Evolutionary conservation across 495 filamentous ascomycete genomes (phyloP), one percentile per base, ranked within the genome.

Genomic region (Penicillium ochrochloron): DNA sequence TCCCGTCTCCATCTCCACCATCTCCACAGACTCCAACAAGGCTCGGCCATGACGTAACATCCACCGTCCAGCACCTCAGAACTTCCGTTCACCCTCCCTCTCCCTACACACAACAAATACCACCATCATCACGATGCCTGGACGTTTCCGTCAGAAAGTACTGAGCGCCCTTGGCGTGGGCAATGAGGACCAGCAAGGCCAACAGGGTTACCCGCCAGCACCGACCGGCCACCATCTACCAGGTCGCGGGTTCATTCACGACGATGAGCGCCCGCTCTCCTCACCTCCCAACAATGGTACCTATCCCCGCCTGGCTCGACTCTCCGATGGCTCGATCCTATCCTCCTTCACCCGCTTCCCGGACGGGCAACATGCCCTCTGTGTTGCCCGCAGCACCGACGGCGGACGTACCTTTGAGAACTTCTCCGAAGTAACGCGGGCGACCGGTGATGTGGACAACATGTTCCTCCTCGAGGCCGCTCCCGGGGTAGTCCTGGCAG

Each of bases 401-500:
- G 70, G 68, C 29, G 78, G 75, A 44, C 72, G 60, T 31, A 71
- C 66, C 25, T 82, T 80, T 51, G 64, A 69, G 42, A 69, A 76
- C 41, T 72, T 70, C 33, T 71, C 70, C 14, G 80, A 82, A 54
- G 75, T 81, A 15, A 76, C 73, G 1, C 75, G 77, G 0, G 75
- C 71, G 3, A 62, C 60, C 5, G 77, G 78, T 33, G 86, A 89
- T 63, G 74, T 87, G 39, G 87, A 89, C 72, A 89, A 89, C 69
- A 77, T 82, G 65, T 84, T 83, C 63, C 73, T 85, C 9, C 77
- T 87, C 3, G 84, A 87, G 58, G 71, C 86, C 0, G 75, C 82
- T 2, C 77, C 77, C 2, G 78, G 78, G 0, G 75, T 76, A 0
- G 77, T 89, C 23, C 75, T 89, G 0, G 82, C 79, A 8, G 85